These are phyloP conservation scores for Macrolepiota dolichaula DNA, from an alignment of 768 basidiomycete species.

Conservation along the genomic window DNA sequence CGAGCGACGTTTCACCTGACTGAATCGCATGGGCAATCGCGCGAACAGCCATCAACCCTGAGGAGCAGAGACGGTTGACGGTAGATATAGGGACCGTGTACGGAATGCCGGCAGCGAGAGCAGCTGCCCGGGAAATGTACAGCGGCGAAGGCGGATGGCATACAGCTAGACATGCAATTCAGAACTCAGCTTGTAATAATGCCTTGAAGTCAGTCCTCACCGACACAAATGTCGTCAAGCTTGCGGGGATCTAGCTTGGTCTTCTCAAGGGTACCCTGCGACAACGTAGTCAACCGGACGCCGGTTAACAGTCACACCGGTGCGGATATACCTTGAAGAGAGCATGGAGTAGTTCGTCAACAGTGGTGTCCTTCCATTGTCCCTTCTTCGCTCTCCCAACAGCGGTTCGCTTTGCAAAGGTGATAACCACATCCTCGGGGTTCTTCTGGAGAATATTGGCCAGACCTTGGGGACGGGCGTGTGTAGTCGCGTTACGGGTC, in stretches of 20 bases:
- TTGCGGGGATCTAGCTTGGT: constrained; percentile 65
- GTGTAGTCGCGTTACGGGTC: constrained; percentile 36
- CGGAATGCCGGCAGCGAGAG: constrained; percentile 86
- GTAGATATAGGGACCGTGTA: constrained; percentile 83
- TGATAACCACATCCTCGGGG: constrained; percentile 85
- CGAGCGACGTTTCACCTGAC: constrained; percentile 79
- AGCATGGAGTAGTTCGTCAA: constrained; percentile 82
- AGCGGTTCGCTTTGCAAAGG: constrained; percentile 88
- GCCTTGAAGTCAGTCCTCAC: constrained; percentile 34
- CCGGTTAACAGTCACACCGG: too few relatives aligned
- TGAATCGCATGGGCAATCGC: constrained; percentile 86
- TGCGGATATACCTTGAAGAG: constrained; percentile 62
- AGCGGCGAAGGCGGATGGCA: constrained; percentile 82
- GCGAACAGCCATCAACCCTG: constrained; percentile 91
- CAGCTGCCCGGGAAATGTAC: constrained; percentile 83
- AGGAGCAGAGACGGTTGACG: constrained; percentile 92
- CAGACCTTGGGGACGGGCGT: constrained; percentile 40
- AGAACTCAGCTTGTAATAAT: background rate
- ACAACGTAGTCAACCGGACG: too few relatives aligned
- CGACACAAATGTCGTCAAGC: constrained; percentile 84
- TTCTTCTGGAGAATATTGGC: constrained; percentile 61
- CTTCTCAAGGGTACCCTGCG: constrained; percentile 62
- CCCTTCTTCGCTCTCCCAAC: constrained; percentile 88
- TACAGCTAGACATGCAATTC: constrained; percentile 45
- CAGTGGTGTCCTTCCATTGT: constrained; percentile 82